A percentile compares a stretch with the other conserved stretches of the same genome.
Evolutionary conservation across 345 rosid species (phyloP).

Genomic region (Gossypioides kirkii): DNA sequence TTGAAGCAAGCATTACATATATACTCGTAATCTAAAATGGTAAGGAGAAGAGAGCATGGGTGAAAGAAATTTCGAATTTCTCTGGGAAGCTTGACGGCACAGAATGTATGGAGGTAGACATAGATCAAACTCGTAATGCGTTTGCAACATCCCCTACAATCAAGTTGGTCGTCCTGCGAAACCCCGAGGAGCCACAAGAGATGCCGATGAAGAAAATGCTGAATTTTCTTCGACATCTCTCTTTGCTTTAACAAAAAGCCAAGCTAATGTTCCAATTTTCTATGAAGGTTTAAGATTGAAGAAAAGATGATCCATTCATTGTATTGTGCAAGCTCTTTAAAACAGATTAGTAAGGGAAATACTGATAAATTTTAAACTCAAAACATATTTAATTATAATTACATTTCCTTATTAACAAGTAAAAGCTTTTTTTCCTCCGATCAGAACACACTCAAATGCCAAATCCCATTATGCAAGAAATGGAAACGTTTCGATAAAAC

Average conservation of each 20-base stretch:
- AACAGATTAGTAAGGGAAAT: background rate
- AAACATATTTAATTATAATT: conserved; percentile 5
- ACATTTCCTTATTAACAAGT: conserved; percentile 23
- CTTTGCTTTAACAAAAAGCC: background rate
- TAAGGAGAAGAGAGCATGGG: conserved; percentile 8
- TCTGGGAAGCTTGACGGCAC: background rate
- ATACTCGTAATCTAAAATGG: background rate
- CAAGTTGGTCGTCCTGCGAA: no score
- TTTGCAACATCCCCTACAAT: background rate
- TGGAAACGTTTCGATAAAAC: background rate
- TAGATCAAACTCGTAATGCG: background rate
- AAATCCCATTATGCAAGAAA: conserved; percentile 4
- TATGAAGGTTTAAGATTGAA: no score
- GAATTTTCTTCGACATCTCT: background rate
- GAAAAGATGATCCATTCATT: no score
- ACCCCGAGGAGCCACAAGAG: background rate
- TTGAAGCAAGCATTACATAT: background rate
- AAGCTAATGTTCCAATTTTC: no score
- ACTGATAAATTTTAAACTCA: no score
- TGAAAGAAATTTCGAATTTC: background rate
- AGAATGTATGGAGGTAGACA: background rate
- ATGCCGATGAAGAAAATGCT: background rate
- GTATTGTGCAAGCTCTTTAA: no score
- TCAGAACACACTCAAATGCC: background rate
- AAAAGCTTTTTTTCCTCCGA: background rate